Evolutionary conservation across 2,329 filamentous ascomycete genomes (phyloP).

Genomic region (Colletotrichum scovillei): DNA sequence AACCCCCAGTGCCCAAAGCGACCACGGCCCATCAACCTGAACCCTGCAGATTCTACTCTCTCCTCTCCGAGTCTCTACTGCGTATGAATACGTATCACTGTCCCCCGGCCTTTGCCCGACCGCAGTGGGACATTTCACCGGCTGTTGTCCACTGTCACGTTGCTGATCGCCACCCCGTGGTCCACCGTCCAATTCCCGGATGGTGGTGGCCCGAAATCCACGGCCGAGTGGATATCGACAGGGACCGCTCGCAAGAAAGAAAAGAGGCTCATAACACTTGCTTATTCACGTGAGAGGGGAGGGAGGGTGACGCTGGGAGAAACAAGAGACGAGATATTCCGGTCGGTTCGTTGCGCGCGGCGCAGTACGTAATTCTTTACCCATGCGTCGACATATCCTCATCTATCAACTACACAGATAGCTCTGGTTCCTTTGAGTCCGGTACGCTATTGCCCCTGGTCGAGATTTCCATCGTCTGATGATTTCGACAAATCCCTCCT

Average conservation of each 20-base stretch:
- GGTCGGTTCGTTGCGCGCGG: slow-evolving; percentile 7
- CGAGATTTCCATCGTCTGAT: slow-evolving; percentile 20
- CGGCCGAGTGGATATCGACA: slow-evolving; percentile 22
- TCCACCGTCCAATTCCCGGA: slow-evolving; percentile 25
- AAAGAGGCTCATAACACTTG: slow-evolving; percentile 16
- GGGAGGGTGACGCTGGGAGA: neutral
- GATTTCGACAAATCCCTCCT: slow-evolving; percentile 18
- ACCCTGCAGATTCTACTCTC: slow-evolving; percentile 5
- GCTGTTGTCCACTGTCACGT: slow-evolving; percentile 27
- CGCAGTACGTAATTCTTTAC: slow-evolving; percentile 16
- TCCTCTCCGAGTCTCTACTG: neutral
- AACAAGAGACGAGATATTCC: neutral
- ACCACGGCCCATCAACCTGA: slow-evolving; percentile 7
- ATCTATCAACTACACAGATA: slow-evolving; percentile 6
- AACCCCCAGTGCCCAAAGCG: slow-evolving; percentile 8
- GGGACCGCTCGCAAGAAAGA: slow-evolving; percentile 14
- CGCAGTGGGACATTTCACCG: slow-evolving; percentile 10
- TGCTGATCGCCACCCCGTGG: slow-evolving; percentile 35
- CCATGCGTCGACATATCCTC: slow-evolving; percentile 16
- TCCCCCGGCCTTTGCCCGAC: slow-evolving; percentile 32
- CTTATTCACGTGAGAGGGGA: neutral
- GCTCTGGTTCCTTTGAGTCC: neutral
- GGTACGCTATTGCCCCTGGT: neutral
- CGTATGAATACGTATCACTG: neutral
- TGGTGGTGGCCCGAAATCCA: slow-evolving; percentile 24